A percentile compares a stretch with the other conserved stretches of the same genome.
phyloP scores from a whole-genome alignment of 2,329 filamentous ascomycete genomes.

The Dactylellina sp. region DNA sequence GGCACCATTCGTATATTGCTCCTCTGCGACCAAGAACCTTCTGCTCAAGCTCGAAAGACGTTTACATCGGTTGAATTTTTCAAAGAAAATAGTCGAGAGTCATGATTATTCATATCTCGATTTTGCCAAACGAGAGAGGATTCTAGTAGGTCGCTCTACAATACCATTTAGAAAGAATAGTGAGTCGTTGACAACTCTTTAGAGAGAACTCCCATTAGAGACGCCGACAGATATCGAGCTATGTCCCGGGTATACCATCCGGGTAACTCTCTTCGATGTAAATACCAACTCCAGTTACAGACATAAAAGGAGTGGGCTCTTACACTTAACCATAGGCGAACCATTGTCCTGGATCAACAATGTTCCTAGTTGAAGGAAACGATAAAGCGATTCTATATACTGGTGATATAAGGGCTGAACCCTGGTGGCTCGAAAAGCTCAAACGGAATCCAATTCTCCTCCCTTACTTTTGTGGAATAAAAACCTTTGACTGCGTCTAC shows the following conservation, averaged over 20 bases:
- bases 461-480: constrained; percentile 76
- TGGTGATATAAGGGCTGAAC: constrained; percentile 84
- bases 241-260: constrained; percentile 74
- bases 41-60: constrained; percentile 83
- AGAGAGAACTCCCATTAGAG: constrained; percentile 84
- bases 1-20: constrained; percentile 90
- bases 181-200: constrained; percentile 24
- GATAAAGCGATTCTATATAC: constrained; percentile 84
- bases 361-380: constrained; percentile 87
- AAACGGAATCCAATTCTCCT: constrained; percentile 77
- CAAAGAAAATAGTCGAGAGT: constrained; percentile 79
- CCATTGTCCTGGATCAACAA: constrained; percentile 88
- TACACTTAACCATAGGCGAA: constrained; percentile 70
- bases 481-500: constrained; percentile 82
- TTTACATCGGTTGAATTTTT: constrained; percentile 83
- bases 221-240: constrained; percentile 83
- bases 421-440: constrained; percentile 84
- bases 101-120: constrained; percentile 80
- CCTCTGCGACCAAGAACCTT: constrained; percentile 81
- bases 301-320: neutral
- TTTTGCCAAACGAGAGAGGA: constrained; percentile 68
- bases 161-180: constrained; percentile 39
- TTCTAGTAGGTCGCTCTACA: constrained; percentile 67
- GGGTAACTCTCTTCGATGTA: constrained; percentile 84
- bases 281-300: constrained; percentile 1